phyloP scores from a whole-genome alignment of 441 rosid genomes.

The Aquilaria agallochum region DNA sequence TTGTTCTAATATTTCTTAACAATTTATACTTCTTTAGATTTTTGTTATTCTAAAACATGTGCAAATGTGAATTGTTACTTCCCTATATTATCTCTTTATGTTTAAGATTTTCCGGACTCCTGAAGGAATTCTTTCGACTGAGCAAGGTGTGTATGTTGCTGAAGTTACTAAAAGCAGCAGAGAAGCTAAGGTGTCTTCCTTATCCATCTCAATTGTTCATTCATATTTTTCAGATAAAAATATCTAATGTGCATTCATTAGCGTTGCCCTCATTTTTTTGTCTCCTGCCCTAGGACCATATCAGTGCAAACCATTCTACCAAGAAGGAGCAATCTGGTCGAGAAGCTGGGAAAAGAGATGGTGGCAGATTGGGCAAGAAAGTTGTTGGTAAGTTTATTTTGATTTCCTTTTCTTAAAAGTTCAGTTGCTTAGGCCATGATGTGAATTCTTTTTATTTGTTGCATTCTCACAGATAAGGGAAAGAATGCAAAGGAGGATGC shows the following conservation, averaged over 20 bases:
- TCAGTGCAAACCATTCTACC: conserved; percentile 43
- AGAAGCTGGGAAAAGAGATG: conserved; percentile 75
- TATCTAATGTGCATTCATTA: not conserved
- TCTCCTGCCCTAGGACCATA: conserved; percentile 41
- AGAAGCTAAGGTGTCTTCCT: conserved; percentile 53
- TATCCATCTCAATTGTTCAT: not conserved
- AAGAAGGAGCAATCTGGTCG: conserved; percentile 63
- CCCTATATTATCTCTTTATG: not conserved
- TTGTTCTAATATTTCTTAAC: too few relatives aligned
- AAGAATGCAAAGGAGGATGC: conserved; percentile 99
- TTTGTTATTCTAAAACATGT: not conserved
- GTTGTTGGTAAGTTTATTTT: conserved; percentile 45
- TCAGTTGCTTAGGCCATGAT: not conserved
- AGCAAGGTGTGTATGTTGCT: conserved; percentile 91
- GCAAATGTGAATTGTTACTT: conserved; percentile 1
- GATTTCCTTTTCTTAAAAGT: conserved; percentile 5
- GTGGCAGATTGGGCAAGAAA: conserved; percentile 66
- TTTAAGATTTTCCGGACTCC: conserved; percentile 82
- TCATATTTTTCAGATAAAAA: not conserved
- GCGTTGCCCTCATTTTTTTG: conserved; percentile 1
- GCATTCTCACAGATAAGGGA: conserved; percentile 61
- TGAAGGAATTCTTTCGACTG: conserved; percentile 88
- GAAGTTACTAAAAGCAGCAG: conserved; percentile 71
- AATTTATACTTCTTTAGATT: not conserved
- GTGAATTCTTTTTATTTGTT: conserved; percentile 7